Conservation (phyloP, 192 early-diverging fungal species). For the Martensiomyces pterosporus region DNA sequence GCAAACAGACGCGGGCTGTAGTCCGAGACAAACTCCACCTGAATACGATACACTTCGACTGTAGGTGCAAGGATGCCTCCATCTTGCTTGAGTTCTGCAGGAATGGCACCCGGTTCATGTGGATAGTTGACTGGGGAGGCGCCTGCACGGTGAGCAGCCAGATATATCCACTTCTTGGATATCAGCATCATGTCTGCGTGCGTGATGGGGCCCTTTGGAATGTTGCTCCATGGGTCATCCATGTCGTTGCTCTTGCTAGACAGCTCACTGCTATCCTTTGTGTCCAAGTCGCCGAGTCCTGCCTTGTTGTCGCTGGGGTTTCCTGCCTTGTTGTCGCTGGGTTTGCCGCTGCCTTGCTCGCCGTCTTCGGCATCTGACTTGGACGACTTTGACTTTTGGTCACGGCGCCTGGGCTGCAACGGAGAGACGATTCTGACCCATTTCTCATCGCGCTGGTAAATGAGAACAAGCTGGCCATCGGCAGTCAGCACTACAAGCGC, state of each 20-base stretch:
- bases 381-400: background rate
- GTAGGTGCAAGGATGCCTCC: constrained; percentile 34
- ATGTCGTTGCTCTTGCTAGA: background rate
- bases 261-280: no score
- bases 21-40: constrained; percentile 50
- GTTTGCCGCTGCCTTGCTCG: background rate
- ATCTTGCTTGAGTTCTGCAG: constrained; percentile 20
- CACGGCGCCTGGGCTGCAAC: constrained; percentile 24
- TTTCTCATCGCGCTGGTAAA: constrained; percentile 46
- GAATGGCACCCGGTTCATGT: constrained; percentile 39
- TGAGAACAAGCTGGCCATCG: constrained; percentile 41
- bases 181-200: constrained; percentile 52
- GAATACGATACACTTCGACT: constrained; percentile 45
- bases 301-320: no score
- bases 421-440: constrained; percentile 43
- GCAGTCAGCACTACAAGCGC: constrained; percentile 45
- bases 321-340: no score
- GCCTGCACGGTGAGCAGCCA: constrained; percentile 38
- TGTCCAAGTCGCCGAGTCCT: no score
- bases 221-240: constrained; percentile 42
- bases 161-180: constrained; percentile 50
- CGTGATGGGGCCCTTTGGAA: constrained; percentile 40
- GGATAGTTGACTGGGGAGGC: constrained; percentile 28
- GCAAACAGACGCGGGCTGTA: constrained; percentile 50
- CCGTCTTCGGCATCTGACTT: no score